Base-by-base conservation (phyloP, 495 filamentous ascomycete species). In the Hyaloscypha hepaticicola region DNA sequence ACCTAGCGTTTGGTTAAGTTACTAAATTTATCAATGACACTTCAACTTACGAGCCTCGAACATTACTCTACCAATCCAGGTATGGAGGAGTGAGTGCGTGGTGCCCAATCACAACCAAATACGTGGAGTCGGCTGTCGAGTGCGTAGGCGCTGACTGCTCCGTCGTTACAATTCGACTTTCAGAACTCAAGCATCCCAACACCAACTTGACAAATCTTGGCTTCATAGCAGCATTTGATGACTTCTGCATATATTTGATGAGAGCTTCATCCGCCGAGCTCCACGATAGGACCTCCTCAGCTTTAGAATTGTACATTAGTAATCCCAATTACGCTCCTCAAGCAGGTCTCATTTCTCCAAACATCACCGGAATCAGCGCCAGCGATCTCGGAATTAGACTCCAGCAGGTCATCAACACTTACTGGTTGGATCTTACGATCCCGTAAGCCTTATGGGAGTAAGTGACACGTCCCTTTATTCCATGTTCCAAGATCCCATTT, bases 351-450 rank as follows among this genome's bases (percentile, higher is more conserved):
- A 14, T 11, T 14, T 34, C 14, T 34, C 2, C 60, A 34, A 28
- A 14, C 31, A 51, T 63, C 6, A 22, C 41, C 7, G 53, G n/a
- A 19, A 28, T 63, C 33, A 55, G 41, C 24, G 60, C 49, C 14
- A 57, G 28, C 24, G 60, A 63, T 55, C 22, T 63, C 19, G 31
- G 60, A 14, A 28, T 53, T 14, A 31, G 60, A n/a, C 31, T 63
- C 6, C 60, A 63, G 27, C 48, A 63, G 12, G 29, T 63, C 2
- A 33, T 63, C 60, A 63, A 63, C 27, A 33, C 60, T 3, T 63
- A 63, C 25, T 63, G 60, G 60, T 63, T 21, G 60, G 29, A 14
- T 38, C 27, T 25, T 55, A 55, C n/a, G 48, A 28, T 24, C 49
- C 51, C 3, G 22, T 31, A 7, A 49, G 27, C 28, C 22, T 55